phyloP scores from a whole-genome alignment of 108 stramenopile species.

The Pseudonitzschia delicatissima region DNA sequence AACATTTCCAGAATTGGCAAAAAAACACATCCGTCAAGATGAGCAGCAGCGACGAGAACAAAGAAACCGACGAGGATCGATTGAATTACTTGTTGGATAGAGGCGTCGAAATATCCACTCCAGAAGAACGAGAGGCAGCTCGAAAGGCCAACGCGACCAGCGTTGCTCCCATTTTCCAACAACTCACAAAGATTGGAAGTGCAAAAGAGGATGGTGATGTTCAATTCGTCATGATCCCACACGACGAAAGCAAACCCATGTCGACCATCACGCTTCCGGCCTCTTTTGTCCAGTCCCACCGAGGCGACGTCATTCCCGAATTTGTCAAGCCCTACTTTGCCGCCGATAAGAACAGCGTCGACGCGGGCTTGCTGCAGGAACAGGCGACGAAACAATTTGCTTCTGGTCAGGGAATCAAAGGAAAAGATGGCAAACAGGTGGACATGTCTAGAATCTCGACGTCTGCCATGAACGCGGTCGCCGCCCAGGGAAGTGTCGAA shows the following conservation, averaged over 20 bases:
- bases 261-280: conserved; percentile 37
- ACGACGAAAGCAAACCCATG: conserved; percentile 64
- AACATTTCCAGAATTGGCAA: too few relatives aligned
- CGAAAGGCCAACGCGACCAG: neutral
- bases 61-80: conserved; percentile 55
- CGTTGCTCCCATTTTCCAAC: conserved; percentile 14
- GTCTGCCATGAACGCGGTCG: conserved; percentile 50
- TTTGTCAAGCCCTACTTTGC: conserved; percentile 62
- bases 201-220: conserved; percentile 23
- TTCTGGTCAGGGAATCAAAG: conserved; percentile 10
- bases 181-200: conserved; percentile 34
- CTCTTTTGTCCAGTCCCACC: neutral
- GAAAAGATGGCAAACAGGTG: neutral
- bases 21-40: too few relatives aligned
- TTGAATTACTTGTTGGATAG: conserved; percentile 68
- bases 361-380: conserved; percentile 53
- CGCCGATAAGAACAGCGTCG: conserved; percentile 44
- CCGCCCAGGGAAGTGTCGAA: conserved; percentile 58
- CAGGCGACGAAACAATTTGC: conserved; percentile 46
- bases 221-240: conserved; percentile 61
- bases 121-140: conserved; percentile 10
- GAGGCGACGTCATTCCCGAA: conserved; percentile 51
- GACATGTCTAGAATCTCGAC: conserved; percentile 41
- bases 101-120: conserved; percentile 32
- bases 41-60: conserved; percentile 1